These are phyloP conservation scores for Tricholoma matsutake DNA, from an alignment of 768 basidiomycete genomes.

Conservation along the genomic window DNA sequence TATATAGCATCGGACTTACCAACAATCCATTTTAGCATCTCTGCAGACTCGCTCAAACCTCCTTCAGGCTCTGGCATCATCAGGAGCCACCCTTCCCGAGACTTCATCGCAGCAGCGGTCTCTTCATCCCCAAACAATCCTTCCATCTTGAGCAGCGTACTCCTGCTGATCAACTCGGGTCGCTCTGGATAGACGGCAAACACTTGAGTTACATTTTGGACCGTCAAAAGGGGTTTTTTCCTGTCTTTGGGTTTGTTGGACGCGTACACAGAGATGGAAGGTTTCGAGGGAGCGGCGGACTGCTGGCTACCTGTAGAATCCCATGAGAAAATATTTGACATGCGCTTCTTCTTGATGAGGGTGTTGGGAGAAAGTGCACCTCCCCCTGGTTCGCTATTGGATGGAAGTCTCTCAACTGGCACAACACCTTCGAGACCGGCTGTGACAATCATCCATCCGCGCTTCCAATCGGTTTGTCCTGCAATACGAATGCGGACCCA, in stretches of 20 bases:
- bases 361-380: constrained; percentile 19
- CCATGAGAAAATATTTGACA: constrained; percentile 68
- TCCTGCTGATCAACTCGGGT: constrained; percentile 85
- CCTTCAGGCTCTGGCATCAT: constrained; percentile 86
- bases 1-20: constrained; percentile 45
- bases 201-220: constrained; percentile 73
- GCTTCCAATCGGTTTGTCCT: constrained; percentile 98
- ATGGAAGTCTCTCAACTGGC: constrained; percentile 12
- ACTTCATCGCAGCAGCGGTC: constrained; percentile 57
- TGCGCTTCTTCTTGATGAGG: constrained; percentile 48
- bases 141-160: constrained; percentile 91
- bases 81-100: constrained; percentile 80
- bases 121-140: constrained; percentile 80
- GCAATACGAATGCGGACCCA: constrained; percentile 88
- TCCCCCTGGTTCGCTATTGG: constrained; percentile 22
- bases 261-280: constrained; percentile 54
- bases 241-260: constrained; percentile 71
- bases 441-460: constrained; percentile 78
- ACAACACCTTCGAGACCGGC: constrained; percentile 38
- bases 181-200: constrained; percentile 96
- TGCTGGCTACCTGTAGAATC: constrained; percentile 24
- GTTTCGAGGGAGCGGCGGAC: constrained; percentile 27
- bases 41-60: constrained; percentile 59
- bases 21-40: constrained; percentile 90
- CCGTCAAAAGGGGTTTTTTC: constrained; percentile 67